Percentiles rank a stretch among this genome's conserved stretches.
Conservation (phyloP, 495 filamentous ascomycete genomes). For the Lasiosphaeris hirsuta region DNA sequence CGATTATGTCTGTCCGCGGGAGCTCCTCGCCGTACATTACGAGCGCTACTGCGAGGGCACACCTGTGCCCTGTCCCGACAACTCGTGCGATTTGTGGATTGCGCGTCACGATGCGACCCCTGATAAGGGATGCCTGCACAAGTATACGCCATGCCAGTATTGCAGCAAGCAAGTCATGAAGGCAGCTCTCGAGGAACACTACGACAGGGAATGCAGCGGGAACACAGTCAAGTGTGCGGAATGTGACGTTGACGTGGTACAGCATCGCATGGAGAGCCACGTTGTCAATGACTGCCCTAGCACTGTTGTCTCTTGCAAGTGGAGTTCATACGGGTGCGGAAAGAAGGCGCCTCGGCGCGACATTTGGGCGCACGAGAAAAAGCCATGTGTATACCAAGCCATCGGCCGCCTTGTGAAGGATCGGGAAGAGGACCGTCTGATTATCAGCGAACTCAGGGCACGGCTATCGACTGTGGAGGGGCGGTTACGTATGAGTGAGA, state of each 20-base stretch:
- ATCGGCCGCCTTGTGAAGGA: slow-evolving; percentile 21
- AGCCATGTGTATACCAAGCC: slow-evolving; percentile 26
- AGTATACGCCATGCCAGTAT: slow-evolving; percentile 40
- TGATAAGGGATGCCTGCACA: slow-evolving; percentile 49
- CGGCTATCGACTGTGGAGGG: slow-evolving; percentile 18
- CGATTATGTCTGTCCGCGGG: slow-evolving; percentile 56
- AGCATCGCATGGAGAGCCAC: slow-evolving; percentile 41
- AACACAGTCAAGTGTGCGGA: slow-evolving; percentile 31
- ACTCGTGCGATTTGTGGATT: slow-evolving; percentile 39
- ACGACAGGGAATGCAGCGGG: slow-evolving; percentile 32
- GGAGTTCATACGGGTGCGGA: slow-evolving; percentile 39
- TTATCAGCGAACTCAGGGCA: slow-evolving; percentile 25
- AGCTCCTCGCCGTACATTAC: slow-evolving; percentile 69
- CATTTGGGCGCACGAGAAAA: slow-evolving; percentile 29
- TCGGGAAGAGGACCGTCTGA: slow-evolving; percentile 24
- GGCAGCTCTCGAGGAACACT: slow-evolving; percentile 43
- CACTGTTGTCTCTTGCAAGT: slow-evolving; percentile 39
- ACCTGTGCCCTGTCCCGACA: slow-evolving; percentile 59
- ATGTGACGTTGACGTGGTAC: slow-evolving; percentile 37
- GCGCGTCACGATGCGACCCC: slow-evolving; percentile 31
- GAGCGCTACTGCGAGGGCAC: slow-evolving; percentile 70
- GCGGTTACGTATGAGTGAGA: slow-evolving; percentile 4
- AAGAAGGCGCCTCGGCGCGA: slow-evolving; percentile 28
- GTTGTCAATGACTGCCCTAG: slow-evolving; percentile 38
- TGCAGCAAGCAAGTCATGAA: slow-evolving; percentile 38